Base-by-base conservation (phyloP, 768 basidiomycete species). In the Lactarius sanguifluus region DNA sequence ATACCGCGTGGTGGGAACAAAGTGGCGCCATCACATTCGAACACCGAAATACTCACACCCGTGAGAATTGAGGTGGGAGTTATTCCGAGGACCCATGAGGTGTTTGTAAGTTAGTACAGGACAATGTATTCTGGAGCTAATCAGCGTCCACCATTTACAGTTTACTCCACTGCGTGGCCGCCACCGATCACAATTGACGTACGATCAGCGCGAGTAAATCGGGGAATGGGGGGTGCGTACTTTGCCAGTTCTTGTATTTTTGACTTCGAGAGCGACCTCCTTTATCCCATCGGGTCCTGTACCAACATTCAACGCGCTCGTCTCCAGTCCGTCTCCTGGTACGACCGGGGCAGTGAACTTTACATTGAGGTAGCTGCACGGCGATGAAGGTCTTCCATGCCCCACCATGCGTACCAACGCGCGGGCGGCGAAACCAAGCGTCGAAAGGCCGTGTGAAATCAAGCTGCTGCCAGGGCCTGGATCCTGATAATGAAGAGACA, bases 271-370 rank as follows among this genome's bases (percentile, higher is more conserved):
- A 10, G 74, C 70, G 30, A 81, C 66, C 68, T 81, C 79, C 7
- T 72, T 74, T 47, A 75, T 75, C 28, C 77, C 81, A 28, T 76
- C 70, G 5, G 76, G 76, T 2, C 73, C 77, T 4, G 81, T 75
- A 3, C 89, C 90, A 6, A 93, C 81, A 71, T 91, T 89, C 92
- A 92, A 94, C 43, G 86, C 83, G 56, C 81, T 80, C 10, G 90
- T 92, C 82, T 94, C 88, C 36, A 94, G 81, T 50, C 81, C 83
- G 74, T 93, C 91, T 0, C 92, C 92, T 13, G 91, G 92, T 75
- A 84, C 87, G 13, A 94, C 91, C 38, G 92, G 93, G 1, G 89
- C 81, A 0, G 91, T 92, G 79, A 96, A 96, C 28, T 89, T 81
- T 34, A 82, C 87, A 16, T 88, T 87, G 72, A 90, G 89, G 70